Evolutionary conservation across 139 green algal genomes (phyloP).

Genomic region (Marvania coccoides): DNA sequence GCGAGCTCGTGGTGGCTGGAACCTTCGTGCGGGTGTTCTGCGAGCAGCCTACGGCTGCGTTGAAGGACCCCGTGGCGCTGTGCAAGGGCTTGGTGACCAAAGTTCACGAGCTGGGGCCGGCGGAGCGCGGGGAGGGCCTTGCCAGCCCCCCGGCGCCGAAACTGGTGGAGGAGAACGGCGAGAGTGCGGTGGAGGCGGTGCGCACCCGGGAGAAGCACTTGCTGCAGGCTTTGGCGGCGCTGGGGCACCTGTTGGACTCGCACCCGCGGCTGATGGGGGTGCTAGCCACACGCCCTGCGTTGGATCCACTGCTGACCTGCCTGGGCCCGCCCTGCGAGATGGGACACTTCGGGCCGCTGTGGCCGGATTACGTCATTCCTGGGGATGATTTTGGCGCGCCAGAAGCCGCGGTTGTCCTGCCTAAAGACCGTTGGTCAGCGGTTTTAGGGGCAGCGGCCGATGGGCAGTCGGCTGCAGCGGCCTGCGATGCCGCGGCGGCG

Average conservation of each 20-base stretch:
- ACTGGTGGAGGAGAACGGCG: not conserved
- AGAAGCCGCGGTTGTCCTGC: not conserved
- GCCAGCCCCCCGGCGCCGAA: not conserved
- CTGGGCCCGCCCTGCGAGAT: slow-evolving; percentile 33
- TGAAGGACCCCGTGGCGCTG: slow-evolving; percentile 58
- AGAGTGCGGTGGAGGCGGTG: not conserved
- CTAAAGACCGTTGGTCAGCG: not conserved
- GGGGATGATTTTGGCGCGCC: not conserved
- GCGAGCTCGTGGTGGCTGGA: slow-evolving; percentile 74
- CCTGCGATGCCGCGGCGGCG: slow-evolving; percentile 20
- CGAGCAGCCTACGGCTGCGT: slow-evolving; percentile 42
- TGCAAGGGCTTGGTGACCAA: slow-evolving; percentile 61
- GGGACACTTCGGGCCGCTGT: not conserved
- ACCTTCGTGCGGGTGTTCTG: slow-evolving; percentile 88
- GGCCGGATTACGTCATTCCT: not conserved
- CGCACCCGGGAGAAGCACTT: slow-evolving; percentile 22
- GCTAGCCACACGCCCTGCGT: slow-evolving; percentile 48
- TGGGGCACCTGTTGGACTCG: slow-evolving; percentile 47
- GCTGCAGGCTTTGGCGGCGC: slow-evolving; percentile 29
- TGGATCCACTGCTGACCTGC: slow-evolving; percentile 64
- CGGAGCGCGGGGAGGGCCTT: not conserved
- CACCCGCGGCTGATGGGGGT: slow-evolving; percentile 63
- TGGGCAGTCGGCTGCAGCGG: not conserved
- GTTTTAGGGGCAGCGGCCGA: not conserved
- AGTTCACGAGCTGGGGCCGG: slow-evolving; percentile 10